Percentiles rank a stretch among this genome's conserved stretches.
These are phyloP conservation scores for Begonia loranthoides DNA, from an alignment of 306 rosid species.

Conservation along the genomic window DNA sequence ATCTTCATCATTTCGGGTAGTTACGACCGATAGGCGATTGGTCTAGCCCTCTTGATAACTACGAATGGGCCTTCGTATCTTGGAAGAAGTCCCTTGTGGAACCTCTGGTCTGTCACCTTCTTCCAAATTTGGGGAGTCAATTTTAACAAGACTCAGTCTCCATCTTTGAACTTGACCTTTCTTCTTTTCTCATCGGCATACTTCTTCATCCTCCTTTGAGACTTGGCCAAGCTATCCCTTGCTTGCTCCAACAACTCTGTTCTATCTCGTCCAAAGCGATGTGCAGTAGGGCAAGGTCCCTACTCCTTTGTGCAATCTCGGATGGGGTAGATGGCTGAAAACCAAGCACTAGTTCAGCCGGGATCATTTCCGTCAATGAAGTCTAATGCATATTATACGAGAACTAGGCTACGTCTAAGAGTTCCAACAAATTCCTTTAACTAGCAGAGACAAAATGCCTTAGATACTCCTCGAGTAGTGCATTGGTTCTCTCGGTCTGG, in stretches of 20 bases:
- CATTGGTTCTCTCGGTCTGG: not conserved
- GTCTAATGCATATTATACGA: not conserved
- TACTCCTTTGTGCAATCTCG: not conserved
- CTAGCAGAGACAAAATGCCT: too few relatives aligned
- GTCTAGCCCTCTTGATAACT: too few relatives aligned
- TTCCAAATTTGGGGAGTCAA: slow-evolving; percentile 1
- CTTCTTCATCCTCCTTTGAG: not conserved
- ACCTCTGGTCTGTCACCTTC: not conserved
- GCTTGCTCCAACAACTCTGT: not conserved
- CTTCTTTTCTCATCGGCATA: not conserved
- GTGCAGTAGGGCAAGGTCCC: not conserved
- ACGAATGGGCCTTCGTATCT: too few relatives aligned
- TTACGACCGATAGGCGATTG: too few relatives aligned
- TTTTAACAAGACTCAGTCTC: not conserved
- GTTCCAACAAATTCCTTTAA: too few relatives aligned
- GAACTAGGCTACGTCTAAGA: too few relatives aligned
- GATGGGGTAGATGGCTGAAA: too few relatives aligned
- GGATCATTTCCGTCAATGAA: too few relatives aligned
- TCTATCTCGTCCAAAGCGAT: not conserved
- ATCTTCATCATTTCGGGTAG: too few relatives aligned
- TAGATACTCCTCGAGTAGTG: too few relatives aligned
- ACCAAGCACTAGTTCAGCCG: too few relatives aligned
- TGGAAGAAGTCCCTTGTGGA: not conserved
- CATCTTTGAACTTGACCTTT: not conserved
- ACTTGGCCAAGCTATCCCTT: not conserved